phyloP scores from a whole-genome alignment of 2,329 filamentous ascomycete genomes.

The Cordyceps farinosa region DNA sequence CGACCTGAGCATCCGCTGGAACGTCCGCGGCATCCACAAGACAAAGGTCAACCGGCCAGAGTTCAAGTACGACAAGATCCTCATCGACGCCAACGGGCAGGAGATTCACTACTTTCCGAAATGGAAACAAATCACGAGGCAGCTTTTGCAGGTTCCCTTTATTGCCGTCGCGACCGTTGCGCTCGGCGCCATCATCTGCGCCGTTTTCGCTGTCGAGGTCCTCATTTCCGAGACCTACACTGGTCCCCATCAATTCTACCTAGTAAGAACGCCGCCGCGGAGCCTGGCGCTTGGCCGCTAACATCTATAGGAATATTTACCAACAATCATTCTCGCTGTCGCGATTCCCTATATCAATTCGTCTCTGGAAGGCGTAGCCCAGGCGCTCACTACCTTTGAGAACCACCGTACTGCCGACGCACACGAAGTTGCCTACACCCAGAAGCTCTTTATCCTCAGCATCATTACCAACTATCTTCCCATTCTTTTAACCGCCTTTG shows the following conservation, averaged over 20 bases:
- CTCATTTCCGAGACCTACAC: slow-evolving; percentile 72
- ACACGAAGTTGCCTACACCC: slow-evolving; percentile 65
- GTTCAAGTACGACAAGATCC: slow-evolving; percentile 60
- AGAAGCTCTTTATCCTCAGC: slow-evolving; percentile 73
- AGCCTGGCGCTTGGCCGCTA: neutral
- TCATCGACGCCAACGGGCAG: slow-evolving; percentile 62
- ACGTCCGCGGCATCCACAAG: slow-evolving; percentile 62
- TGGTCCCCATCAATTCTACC: slow-evolving; percentile 61
- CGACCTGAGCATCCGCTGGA: slow-evolving; percentile 70
- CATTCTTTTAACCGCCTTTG: slow-evolving; percentile 71
- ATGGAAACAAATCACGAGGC: slow-evolving; percentile 60
- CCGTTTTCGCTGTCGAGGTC: slow-evolving; percentile 70
- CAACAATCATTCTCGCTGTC: slow-evolving; percentile 66
- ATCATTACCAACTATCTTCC: slow-evolving; percentile 78
- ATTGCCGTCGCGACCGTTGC: slow-evolving; percentile 54
- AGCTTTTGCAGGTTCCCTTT: slow-evolving; percentile 68
- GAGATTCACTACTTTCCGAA: slow-evolving; percentile 59
- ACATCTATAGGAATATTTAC: slow-evolving; percentile 60
- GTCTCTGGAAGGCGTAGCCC: slow-evolving; percentile 60
- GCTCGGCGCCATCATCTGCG: slow-evolving; percentile 64
- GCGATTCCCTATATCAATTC: slow-evolving; percentile 62
- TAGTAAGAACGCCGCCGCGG: slow-evolving; percentile 43
- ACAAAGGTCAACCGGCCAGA: slow-evolving; percentile 64
- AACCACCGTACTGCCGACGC: slow-evolving; percentile 70
- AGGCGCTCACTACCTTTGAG: slow-evolving; percentile 63